Evolutionary conservation across 2,329 filamentous ascomycete species (phyloP).

Genomic region (Dothistroma pini): DNA sequence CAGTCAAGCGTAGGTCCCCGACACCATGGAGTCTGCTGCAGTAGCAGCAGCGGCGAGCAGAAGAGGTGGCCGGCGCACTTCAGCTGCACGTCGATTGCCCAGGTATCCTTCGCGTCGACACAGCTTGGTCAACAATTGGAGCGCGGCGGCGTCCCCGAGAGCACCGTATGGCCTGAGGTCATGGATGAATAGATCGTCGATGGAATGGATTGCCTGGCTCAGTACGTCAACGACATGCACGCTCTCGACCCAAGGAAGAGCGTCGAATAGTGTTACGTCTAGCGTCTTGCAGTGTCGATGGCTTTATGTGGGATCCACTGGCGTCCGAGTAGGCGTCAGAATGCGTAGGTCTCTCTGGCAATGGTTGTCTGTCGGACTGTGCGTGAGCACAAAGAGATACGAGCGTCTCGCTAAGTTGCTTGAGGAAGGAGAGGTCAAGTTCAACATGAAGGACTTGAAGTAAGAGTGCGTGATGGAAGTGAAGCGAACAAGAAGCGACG

Average conservation of each 20-base stretch:
- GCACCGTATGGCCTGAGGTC: slow-evolving; percentile 31
- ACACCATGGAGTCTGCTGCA: not conserved
- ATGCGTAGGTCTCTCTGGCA: not conserved
- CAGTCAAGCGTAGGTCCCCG: not conserved
- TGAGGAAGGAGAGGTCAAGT: too few relatives aligned
- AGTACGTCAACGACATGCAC: slow-evolving; percentile 33
- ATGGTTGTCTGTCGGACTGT: not conserved
- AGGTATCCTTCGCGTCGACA: not conserved
- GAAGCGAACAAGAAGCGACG: too few relatives aligned
- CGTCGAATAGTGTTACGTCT: slow-evolving; percentile 30
- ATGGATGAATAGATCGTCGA: slow-evolving; percentile 31
- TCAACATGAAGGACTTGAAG: too few relatives aligned
- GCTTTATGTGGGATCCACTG: not conserved
- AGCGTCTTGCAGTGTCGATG: slow-evolving; percentile 9
- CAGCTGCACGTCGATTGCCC: not conserved
- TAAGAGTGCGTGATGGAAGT: too few relatives aligned
- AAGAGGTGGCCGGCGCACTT: not conserved
- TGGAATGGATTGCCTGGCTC: slow-evolving; percentile 31
- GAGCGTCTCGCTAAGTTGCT: too few relatives aligned
- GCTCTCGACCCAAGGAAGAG: slow-evolving; percentile 24
- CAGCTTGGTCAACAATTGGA: not conserved
- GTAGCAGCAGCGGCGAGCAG: not conserved
- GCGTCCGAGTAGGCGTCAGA: not conserved
- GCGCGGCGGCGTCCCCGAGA: slow-evolving; percentile 22
- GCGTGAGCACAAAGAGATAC: too few relatives aligned